Percentiles rank a stretch among this genome's conserved stretches.
Conservation (phyloP, 1,284 basidiomycete genomes). For the Inonotus hispidus region DNA sequence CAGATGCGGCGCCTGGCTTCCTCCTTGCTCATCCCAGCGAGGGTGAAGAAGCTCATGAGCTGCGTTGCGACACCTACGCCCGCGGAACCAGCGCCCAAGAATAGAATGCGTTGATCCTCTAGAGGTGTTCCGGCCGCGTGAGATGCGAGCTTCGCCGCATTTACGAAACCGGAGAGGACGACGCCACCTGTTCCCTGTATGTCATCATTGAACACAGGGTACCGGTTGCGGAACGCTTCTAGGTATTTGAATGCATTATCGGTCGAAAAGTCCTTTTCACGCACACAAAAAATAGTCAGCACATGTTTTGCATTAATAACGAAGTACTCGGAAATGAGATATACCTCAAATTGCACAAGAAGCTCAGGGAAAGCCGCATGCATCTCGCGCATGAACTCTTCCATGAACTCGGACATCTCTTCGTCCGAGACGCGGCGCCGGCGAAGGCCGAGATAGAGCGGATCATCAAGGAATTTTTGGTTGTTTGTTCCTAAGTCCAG, state of each 20-base stretch:
- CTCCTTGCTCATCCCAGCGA: conserved; percentile 69
- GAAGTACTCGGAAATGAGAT: not conserved
- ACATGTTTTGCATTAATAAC: conserved; percentile 19
- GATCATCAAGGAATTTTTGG: conserved; percentile 76
- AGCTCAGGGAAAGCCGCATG: conserved; percentile 71
- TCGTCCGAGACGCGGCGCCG: conserved; percentile 61
- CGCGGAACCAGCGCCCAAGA: conserved; percentile 86
- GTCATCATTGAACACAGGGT: conserved; percentile 89
- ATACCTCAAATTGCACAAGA: conserved; percentile 84
- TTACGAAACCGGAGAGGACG: conserved; percentile 86
- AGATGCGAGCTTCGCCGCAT: conserved; percentile 77
- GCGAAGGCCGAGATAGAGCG: conserved; percentile 84
- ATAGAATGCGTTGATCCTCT: conserved; percentile 80
- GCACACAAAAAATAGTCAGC: not conserved
- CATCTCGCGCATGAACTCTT: conserved; percentile 89
- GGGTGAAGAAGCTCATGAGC: conserved; percentile 83
- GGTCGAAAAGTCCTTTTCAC: conserved; percentile 70
- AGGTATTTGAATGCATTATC: conserved; percentile 85
- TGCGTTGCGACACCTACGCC: conserved; percentile 89
- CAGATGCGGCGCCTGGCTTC: conserved; percentile 79
- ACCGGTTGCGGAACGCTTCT: conserved; percentile 64
- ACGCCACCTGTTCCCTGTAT: conserved; percentile 89
- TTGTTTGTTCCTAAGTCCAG: conserved; percentile 89
- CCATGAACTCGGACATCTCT: conserved; percentile 81
- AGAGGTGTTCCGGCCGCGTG: conserved; percentile 67